These are phyloP conservation scores for Podila horticola DNA, from an alignment of 192 early-diverging fungal species.

Conservation along the genomic window DNA sequence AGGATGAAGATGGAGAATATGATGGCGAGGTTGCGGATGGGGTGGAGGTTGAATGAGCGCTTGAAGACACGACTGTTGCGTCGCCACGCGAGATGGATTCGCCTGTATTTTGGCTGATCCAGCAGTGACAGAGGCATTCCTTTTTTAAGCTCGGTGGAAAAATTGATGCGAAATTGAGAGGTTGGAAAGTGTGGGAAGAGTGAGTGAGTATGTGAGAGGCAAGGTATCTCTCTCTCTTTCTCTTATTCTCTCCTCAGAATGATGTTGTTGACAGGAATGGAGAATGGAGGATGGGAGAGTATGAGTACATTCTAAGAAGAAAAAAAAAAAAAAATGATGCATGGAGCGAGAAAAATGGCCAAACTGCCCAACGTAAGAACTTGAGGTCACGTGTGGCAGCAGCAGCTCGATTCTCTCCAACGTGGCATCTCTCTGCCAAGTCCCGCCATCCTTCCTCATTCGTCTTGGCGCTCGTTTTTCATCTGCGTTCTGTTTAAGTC, in stretches of 20 bases:
- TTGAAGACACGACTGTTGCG: conserved; percentile 11
- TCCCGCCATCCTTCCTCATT: too few species aligned
- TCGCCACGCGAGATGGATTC: background rate
- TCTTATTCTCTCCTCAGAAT: background rate
- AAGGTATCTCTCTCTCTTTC: background rate
- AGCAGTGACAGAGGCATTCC: conserved; percentile 11
- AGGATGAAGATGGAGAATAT: conserved; percentile 16
- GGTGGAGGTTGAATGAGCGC: conserved; percentile 9
- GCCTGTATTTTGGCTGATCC: conserved; percentile 16
- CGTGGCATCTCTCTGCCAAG: too few species aligned
- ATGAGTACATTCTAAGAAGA: too few species aligned
- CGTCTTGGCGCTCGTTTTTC: background rate
- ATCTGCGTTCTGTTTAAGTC: background rate
- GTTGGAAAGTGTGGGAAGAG: background rate
- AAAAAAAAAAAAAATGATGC: too few species aligned
- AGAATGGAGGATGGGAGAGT: too few species aligned
- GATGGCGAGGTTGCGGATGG: conserved; percentile 10
- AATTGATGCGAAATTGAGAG: background rate
- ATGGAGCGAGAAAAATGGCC: too few species aligned
- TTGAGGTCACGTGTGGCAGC: too few species aligned
- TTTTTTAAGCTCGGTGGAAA: background rate
- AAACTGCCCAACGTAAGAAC: too few species aligned
- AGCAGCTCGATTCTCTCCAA: too few species aligned
- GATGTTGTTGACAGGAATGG: too few species aligned
- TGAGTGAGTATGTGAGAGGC: background rate